Conservation (phyloP, 2,329 filamentous ascomycete species). For the Nakataea oryzae region DNA sequence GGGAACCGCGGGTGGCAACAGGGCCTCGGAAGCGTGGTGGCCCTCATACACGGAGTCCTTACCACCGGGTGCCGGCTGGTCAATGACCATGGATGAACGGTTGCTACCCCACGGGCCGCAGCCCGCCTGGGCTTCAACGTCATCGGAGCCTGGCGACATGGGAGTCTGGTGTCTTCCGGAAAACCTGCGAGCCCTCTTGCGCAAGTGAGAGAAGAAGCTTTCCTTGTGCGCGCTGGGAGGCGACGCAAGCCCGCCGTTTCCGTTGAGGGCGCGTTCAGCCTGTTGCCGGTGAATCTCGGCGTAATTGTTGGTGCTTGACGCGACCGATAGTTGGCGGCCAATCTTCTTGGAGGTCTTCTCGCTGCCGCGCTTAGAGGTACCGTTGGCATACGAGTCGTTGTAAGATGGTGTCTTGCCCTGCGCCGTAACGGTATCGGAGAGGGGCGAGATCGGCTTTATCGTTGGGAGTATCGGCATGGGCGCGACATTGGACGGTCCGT, state of each 20-base stretch:
- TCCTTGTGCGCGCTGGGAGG: conserved; percentile 77
- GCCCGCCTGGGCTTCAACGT: conserved; percentile 85
- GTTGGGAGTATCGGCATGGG: conserved; percentile 95
- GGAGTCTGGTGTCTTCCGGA: conserved; percentile 84
- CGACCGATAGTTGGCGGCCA: conserved; percentile 84
- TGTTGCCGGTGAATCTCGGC: conserved; percentile 82
- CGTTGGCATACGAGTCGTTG: conserved; percentile 34
- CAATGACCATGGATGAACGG: conserved; percentile 72
- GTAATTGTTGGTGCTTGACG: conserved; percentile 88
- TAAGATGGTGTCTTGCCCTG: conserved; percentile 58
- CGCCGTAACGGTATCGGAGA: conserved; percentile 87
- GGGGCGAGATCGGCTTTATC: conserved; percentile 86
- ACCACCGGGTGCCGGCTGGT: conserved; percentile 38
- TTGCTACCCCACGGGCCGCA: conserved; percentile 85
- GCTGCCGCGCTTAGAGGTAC: conserved; percentile 31
- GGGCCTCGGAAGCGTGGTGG: conserved; percentile 1
- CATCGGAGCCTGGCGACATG: conserved; percentile 69
- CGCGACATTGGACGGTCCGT: conserved; percentile 66
- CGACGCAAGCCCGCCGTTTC: conserved; percentile 63
- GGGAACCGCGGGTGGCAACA: conserved; percentile 38
- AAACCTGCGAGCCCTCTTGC: conserved; percentile 84
- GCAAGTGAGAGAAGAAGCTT: conserved; percentile 94
- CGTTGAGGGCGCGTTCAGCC: conserved; percentile 82
- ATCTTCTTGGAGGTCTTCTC: conserved; percentile 79
- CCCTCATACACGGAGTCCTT: conserved; percentile 46